Evolutionary conservation across 1,284 basidiomycete genomes (phyloP).

Genomic region (Schizophyllum amplum): DNA sequence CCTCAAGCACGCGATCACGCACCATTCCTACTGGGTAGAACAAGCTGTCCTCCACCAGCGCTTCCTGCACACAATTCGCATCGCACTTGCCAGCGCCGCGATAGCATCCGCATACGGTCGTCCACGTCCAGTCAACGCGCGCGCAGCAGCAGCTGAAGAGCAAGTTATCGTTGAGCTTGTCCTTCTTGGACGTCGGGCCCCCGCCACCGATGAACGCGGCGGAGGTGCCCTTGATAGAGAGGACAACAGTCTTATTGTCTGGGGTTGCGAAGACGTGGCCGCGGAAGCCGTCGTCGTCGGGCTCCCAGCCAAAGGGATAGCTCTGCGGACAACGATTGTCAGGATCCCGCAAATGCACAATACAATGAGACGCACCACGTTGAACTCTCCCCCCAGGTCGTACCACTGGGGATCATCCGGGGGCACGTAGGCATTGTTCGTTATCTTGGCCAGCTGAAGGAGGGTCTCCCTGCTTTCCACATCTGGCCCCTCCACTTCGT

Average conservation of each 20-base stretch:
- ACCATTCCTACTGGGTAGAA: constrained; percentile 87
- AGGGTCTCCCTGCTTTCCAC: constrained; percentile 73
- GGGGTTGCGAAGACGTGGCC: constrained; percentile 85
- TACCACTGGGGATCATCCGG: constrained; percentile 70
- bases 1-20: constrained; percentile 19
- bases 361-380: constrained; percentile 23
- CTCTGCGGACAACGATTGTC: constrained; percentile 32
- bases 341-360: not conserved
- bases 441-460: constrained; percentile 87
- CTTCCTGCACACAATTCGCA: constrained; percentile 72
- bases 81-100: constrained; percentile 79
- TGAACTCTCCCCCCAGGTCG: constrained; percentile 60
- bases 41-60: constrained; percentile 76
- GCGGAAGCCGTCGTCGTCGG: constrained; percentile 79
- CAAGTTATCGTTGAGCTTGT: constrained; percentile 95
- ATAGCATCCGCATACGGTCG: constrained; percentile 90
- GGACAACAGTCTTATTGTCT: constrained; percentile 80
- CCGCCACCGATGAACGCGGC: constrained; percentile 72
- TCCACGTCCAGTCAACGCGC: constrained; percentile 90
- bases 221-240: constrained; percentile 94
- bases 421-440: constrained; percentile 80
- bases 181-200: constrained; percentile 83
- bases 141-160: constrained; percentile 98
- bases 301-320: constrained; percentile 91
- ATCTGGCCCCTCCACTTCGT: constrained; percentile 59